Base-by-base conservation (phyloP, 2,329 filamentous ascomycete species). In the Neonectria neomacrospora region DNA sequence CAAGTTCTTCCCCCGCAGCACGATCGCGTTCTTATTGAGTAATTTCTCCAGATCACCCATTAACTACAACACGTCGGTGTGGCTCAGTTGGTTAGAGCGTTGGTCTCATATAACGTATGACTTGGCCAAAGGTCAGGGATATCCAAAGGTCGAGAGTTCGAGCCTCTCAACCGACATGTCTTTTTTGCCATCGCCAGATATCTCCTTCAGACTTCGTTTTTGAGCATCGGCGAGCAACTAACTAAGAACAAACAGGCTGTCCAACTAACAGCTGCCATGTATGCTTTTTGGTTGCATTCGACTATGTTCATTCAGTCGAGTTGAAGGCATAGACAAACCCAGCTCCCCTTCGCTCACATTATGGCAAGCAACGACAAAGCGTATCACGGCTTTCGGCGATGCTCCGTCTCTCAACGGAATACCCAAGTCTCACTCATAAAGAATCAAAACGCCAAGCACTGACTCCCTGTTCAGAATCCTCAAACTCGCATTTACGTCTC, bases 11-110 rank as follows among this genome's bases (percentile, higher is more conserved):
- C 26, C 45, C 23, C n/a, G n/a, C n/a, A n/a, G n/a, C 18, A 28
- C n/a, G 1, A 0, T 26, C n/a, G 2, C 2, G 6, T 18, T 14
- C 6, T 48, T 60, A 50, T 12, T 20, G 1, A 20, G 37, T 1
- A 11, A 30, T 55, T 58, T 34, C 20, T 7, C 20, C 14, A 4
- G 16, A 2, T 9, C 5, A 8, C 10, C 7, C 41, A 57, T 32
- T 64, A 65, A 63, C 37, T 26, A 53, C 26, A 64, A 41, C 2
- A 44, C 8, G 69, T 73, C 71, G 73, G 71, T 68, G 70, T 77
- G 75, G 76, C 76, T 76, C 74, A 77, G 76, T 75, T 76, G 75
- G 76, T 76, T 77, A 77, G 74, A 76, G 76, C 76, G 76, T 77
- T 75, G 74, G 75, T 77, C 75, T 77, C 75, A 73, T 76, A 74